Evolutionary conservation across 164 flowering plant species (phyloP), one percentile per base, ranked within the genome.

Genomic region (Taxillus chinensis): DNA sequence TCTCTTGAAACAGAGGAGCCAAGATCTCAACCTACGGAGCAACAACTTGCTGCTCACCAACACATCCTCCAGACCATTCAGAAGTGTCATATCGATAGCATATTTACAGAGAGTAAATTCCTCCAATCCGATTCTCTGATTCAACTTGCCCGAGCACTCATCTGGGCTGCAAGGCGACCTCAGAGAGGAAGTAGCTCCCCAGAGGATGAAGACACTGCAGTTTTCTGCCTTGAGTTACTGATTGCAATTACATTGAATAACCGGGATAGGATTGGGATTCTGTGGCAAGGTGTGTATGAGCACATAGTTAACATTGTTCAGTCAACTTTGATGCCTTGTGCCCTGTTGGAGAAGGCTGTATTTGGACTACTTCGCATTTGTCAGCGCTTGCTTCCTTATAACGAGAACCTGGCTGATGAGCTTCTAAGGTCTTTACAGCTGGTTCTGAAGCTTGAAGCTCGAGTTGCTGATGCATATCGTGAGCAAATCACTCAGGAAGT

Each of bases 1-100:
- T 79, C 80, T 64, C 68, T 79, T 55, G 83, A 79, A 49, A 69
- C 68, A 11, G 83, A 79, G 54, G 80, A 77, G 75, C 78, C 79
- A 57, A 77, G 67, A 55, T 68, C 68, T 13, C 76, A 69, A 50
- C 80, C 82, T 16, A 70, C 73, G 10, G 80, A 77, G 46, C 70
- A 76, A 67, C 71, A 76, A 50, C 71, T 74, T 41, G 80, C 80
- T 43, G 82, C 78, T 54, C 71, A 72, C 51, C 70, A 74, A 45
- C 74, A 65, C 17, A 58, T 73, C 17, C 71, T 63, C 55, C 70
- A 76, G 60, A 70, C 75, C 41, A 70, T 79, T 45, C 76, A 77
- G 41, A 74, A 68, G 58, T 79, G 82, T 55, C 80, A 70, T 57
- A 69, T 79, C 55, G 82, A 79, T 60, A 72, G 74, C 62, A 76